Base-by-base conservation (phyloP, 2,329 filamentous ascomycete genomes). In the Thermothelomyces thermophilus region DNA sequence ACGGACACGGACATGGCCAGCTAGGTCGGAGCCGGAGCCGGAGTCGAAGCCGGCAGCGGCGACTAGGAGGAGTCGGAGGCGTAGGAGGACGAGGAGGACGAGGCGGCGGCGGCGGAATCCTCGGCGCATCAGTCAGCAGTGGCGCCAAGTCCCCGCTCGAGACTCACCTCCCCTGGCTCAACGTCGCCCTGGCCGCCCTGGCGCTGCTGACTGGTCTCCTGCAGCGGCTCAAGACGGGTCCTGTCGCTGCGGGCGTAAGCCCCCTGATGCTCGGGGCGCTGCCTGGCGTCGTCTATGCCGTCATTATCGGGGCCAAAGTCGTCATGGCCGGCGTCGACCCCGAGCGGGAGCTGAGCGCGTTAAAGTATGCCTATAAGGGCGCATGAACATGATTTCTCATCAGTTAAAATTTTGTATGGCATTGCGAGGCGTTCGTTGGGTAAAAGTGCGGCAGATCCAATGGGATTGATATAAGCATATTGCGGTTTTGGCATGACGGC, bases 311-410 rank as follows among this genome's bases (percentile, higher is more conserved):
- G 41, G 79, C 80, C 26, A 82, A 88, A 66, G 67, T 78, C 45
- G 73, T 85, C 61, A 82, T 90, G 76, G 75, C 76, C 3, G 74
- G 80, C 41, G 77, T 90, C 8, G 83, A 90, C 67, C 77, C 86
- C 5, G 82, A 79, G 61, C 68, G 71, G 54, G 84, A 86, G 60
- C 66, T 90, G 58, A 70, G 75, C 42, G 70, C 67, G 47, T 69
- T 87, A 60, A 79, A 70, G 63, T 87, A 87, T 67, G 72, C 75
- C 47, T 84, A 80, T 62, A 87, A 84, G 62, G 83, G 84, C 3
- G 84, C 83, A 11, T 20, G 10, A 13, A 20, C 9, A 28, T 13
- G 10, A 14, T 3, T 33, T 24, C 5, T 24, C 7, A 14, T 16
- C 3, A 4, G 16, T 26, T 20, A 5, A 6, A 11, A n/a, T 35